phyloP scores from a whole-genome alignment of 2,329 filamentous ascomycete genomes.

The Aspergillus luchuensis region DNA sequence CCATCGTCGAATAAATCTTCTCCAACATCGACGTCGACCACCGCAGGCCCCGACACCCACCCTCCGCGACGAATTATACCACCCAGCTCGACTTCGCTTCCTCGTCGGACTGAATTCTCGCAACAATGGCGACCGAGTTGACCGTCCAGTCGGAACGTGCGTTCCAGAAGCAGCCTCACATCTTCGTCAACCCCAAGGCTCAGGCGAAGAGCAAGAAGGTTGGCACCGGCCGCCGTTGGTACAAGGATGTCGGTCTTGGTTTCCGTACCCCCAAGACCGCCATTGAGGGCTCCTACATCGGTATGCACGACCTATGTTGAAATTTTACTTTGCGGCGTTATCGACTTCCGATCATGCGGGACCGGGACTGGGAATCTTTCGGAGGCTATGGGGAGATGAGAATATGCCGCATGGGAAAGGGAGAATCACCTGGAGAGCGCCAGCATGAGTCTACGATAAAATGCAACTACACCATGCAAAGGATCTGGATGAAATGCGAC shows the following conservation, averaged over 20 bases:
- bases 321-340: conserved; percentile 20
- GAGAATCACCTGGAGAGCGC: neutral
- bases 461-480: conserved; percentile 1
- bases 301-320: conserved; percentile 63
- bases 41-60: conserved; percentile 36
- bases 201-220: conserved; percentile 77
- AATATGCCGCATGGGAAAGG: conserved; percentile 1
- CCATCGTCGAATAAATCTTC: conserved; percentile 41
- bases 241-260: conserved; percentile 99
- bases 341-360: conserved; percentile 23
- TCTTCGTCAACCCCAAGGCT: conserved; percentile 98
- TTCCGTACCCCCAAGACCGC: conserved; percentile 98
- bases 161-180: conserved; percentile 99
- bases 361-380: conserved; percentile 8
- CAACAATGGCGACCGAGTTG: conserved; percentile 94
- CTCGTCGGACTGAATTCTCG: conserved; percentile 53
- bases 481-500: neutral
- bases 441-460: neutral
- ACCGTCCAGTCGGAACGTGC: conserved; percentile 99
- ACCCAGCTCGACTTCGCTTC: conserved; percentile 41
- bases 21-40: conserved; percentile 44
- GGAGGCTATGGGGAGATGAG: conserved; percentile 22
- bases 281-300: conserved; percentile 99
- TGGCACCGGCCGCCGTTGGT: conserved; percentile 95
- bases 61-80: conserved; percentile 35